phyloP scores from a whole-genome alignment of 2,329 filamentous ascomycete genomes.

The Cercospora zeae-maydis region DNA sequence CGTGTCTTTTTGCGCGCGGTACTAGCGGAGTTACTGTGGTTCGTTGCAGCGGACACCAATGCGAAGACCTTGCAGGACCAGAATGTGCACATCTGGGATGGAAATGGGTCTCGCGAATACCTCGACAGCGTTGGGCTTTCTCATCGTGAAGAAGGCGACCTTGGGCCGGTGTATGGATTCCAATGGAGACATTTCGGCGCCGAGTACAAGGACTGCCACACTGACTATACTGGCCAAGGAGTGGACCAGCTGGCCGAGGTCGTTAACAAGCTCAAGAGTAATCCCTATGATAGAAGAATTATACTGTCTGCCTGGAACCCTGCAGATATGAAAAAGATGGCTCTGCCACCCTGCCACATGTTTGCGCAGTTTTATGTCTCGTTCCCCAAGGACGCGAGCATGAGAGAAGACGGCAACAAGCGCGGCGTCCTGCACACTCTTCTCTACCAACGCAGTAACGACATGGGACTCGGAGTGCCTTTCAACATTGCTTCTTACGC shows the following conservation, averaged over 20 bases:
- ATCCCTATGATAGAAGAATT: slow-evolving; percentile 84
- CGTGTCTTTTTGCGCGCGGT: slow-evolving; percentile 91
- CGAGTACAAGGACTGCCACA: slow-evolving; percentile 71
- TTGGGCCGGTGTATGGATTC: slow-evolving; percentile 96
- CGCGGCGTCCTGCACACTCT: slow-evolving; percentile 78
- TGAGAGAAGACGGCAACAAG: slow-evolving; percentile 32
- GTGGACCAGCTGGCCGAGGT: slow-evolving; percentile 91
- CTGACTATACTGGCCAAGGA: slow-evolving; percentile 82
- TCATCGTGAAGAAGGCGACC: slow-evolving; percentile 79
- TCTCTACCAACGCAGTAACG: slow-evolving; percentile 89
- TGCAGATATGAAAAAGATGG: slow-evolving; percentile 79
- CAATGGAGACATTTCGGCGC: slow-evolving; percentile 99
- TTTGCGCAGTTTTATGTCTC: slow-evolving; percentile 95
- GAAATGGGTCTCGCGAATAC: slow-evolving; percentile 86
- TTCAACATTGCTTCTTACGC: slow-evolving; percentile 98
- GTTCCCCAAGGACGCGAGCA: slow-evolving; percentile 51
- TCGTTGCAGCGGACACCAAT: slow-evolving; percentile 79
- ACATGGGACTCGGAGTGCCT: slow-evolving; percentile 94
- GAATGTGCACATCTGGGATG: slow-evolving; percentile 97
- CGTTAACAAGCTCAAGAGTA: slow-evolving; percentile 77
- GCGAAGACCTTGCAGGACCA: slow-evolving; percentile 70
- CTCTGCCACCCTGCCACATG: slow-evolving; percentile 92
- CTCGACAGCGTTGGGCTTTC: slow-evolving; percentile 79
- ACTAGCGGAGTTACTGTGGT: slow-evolving; percentile 92
- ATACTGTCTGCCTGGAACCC: slow-evolving; percentile 95